Percentiles rank a stretch among this genome's conserved stretches.
phyloP scores from a whole-genome alignment of 345 rosid species.

The Diplotaxis tenuifolia region DNA sequence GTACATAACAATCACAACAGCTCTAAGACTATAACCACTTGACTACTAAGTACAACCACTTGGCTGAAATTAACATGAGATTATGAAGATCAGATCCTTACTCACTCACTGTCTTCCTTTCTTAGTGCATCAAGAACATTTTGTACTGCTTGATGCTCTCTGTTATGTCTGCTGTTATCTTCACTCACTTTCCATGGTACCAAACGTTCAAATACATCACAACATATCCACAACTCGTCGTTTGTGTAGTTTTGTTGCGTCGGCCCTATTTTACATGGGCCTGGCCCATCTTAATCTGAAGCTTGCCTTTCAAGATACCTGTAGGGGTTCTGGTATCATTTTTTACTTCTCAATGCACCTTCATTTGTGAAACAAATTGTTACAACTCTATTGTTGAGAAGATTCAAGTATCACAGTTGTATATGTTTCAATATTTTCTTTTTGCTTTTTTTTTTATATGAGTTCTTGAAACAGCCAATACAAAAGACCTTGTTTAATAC shows the following conservation, averaged over 20 bases:
- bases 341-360: too few relatives aligned
- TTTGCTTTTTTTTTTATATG: too few relatives aligned
- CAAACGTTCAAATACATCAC: slow-evolving; percentile 85
- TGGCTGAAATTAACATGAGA: background rate
- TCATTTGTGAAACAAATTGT: too few relatives aligned
- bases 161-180: slow-evolving; percentile 85
- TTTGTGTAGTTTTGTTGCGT: slow-evolving; percentile 43
- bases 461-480: background rate
- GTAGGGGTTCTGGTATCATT: too few relatives aligned
- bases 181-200: slow-evolving; percentile 90
- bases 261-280: slow-evolving; percentile 9
- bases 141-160: slow-evolving; percentile 83
- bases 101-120: slow-evolving; percentile 45
- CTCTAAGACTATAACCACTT: background rate
- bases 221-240: slow-evolving; percentile 86
- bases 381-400: too few relatives aligned
- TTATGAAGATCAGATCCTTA: background rate
- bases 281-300: slow-evolving; percentile 5
- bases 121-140: slow-evolving; percentile 71
- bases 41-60: background rate
- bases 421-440: too few relatives aligned
- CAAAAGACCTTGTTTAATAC: background rate
- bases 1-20: too few relatives aligned
- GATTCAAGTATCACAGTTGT: too few relatives aligned
- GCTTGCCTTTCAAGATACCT: background rate